Conservation (phyloP, 169 alveolate species). For the Plasmodium cynomolgi region DNA sequence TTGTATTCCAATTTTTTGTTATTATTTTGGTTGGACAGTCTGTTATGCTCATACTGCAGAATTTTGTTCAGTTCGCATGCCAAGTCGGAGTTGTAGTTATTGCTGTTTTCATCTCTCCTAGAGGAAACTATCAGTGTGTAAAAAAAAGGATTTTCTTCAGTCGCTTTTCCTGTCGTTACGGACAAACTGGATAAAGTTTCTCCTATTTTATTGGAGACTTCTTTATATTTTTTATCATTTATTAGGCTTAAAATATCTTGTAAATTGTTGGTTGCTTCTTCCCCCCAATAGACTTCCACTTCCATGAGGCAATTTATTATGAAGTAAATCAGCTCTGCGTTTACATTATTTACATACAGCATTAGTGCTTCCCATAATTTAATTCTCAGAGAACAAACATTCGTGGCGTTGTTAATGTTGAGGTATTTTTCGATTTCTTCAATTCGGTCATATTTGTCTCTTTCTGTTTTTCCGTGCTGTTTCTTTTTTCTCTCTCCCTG, state of each 20-base stretch:
- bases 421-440: slow-evolving; percentile 35
- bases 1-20: slow-evolving; percentile 73
- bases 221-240: slow-evolving; percentile 73
- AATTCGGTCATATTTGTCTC: slow-evolving; percentile 54
- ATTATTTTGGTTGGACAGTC: slow-evolving; percentile 69
- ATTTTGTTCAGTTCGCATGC: slow-evolving; percentile 63
- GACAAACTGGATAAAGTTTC: slow-evolving; percentile 66
- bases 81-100: slow-evolving; percentile 52
- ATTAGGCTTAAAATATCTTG: slow-evolving; percentile 55
- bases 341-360: slow-evolving; percentile 39
- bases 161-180: slow-evolving; percentile 53
- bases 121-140: slow-evolving; percentile 65
- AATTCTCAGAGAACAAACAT: slow-evolving; percentile 60
- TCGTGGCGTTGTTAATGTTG: slow-evolving; percentile 61
- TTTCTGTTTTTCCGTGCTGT: neutral
- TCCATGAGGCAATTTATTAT: slow-evolving; percentile 40
- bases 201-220: slow-evolving; percentile 49
- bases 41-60: slow-evolving; percentile 65
- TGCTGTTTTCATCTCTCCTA: slow-evolving; percentile 44
- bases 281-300: slow-evolving; percentile 74
- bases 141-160: slow-evolving; percentile 69
- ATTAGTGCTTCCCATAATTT: slow-evolving; percentile 72
- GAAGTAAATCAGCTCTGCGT: slow-evolving; percentile 55
- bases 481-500: neutral
- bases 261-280: slow-evolving; percentile 60